These are phyloP conservation scores for Coprinopsis sp. DNA, from an alignment of 768 basidiomycete genomes.

Conservation along the genomic window DNA sequence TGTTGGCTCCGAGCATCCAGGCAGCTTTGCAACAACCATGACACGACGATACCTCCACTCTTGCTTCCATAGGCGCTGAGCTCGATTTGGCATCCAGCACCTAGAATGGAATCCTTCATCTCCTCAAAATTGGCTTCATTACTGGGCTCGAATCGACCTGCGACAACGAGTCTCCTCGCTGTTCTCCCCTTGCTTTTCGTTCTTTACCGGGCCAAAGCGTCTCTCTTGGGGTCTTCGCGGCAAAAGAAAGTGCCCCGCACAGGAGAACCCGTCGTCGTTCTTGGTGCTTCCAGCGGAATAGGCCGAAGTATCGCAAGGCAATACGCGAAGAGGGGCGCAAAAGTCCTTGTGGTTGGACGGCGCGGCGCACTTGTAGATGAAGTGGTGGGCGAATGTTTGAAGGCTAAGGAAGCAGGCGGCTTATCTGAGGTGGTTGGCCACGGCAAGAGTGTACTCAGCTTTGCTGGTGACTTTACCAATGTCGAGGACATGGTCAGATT, in stretches of 20 bases:
- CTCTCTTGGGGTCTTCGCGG: no score
- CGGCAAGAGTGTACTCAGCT: constrained; percentile 39
- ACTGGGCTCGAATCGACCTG: no score
- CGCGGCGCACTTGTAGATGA: constrained; percentile 48
- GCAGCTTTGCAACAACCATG: no score
- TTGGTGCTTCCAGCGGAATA: constrained; percentile 84
- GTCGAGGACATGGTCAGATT: constrained; percentile 64
- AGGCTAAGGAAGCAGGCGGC: constrained; percentile 5
- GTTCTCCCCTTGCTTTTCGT: neutral
- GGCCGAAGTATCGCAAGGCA: constrained; percentile 64
- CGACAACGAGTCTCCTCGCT: no score
- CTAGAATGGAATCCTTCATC: no score
- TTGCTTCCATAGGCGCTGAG: no score
- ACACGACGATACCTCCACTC: no score
- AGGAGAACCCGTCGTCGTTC: constrained; percentile 69
- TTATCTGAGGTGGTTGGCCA: no score
- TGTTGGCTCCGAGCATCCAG: no score
- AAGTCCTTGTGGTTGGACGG: constrained; percentile 71
- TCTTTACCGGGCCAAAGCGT: neutral
- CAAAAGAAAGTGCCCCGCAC: constrained; percentile 30
- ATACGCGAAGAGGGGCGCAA: constrained; percentile 74
- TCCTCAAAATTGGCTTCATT: no score
- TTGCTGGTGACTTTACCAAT: constrained; percentile 60
- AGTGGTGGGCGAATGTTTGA: constrained; percentile 56
- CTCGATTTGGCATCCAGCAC: no score